Conservation (phyloP, 2,329 filamentous ascomycete species). For the Cladophialophora yegresii region DNA sequence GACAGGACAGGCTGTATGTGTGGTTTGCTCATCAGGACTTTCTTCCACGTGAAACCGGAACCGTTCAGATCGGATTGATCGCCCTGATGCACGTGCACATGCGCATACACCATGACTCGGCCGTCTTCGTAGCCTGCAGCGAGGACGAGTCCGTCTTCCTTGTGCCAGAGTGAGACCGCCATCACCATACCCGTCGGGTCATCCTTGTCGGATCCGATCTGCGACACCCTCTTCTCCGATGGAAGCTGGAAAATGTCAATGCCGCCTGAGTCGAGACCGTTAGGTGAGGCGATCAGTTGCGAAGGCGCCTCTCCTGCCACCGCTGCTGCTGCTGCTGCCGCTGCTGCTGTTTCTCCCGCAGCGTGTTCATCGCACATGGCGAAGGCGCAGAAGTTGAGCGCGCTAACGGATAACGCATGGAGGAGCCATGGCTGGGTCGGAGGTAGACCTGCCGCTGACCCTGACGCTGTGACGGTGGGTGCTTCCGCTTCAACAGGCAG, state of each 20-base stretch:
- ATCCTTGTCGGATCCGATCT: conserved; percentile 52
- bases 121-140: conserved; percentile 86
- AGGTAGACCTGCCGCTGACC: conserved; percentile 46
- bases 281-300: conserved; percentile 73
- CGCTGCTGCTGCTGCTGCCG: too few relatives aligned
- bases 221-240: conserved; percentile 67
- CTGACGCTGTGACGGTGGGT: too few relatives aligned
- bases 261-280: conserved; percentile 70
- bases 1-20: conserved; percentile 84
- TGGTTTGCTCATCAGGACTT: conserved; percentile 64
- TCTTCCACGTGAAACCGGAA: conserved; percentile 48
- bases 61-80: conserved; percentile 23
- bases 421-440: conserved; percentile 89
- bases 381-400: conserved; percentile 93
- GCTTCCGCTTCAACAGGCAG: conserved; percentile 80
- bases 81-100: conserved; percentile 53
- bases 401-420: conserved; percentile 80
- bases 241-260: conserved; percentile 86
- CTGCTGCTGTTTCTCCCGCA: conserved; percentile 1
- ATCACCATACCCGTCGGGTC: conserved; percentile 74
- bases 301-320: background rate
- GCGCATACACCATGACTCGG: conserved; percentile 63
- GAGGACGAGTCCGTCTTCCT: conserved; percentile 47
- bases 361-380: conserved; percentile 56
- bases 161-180: conserved; percentile 67